Conservation (phyloP, 2,329 filamentous ascomycete genomes). For the Colletotrichum gloeosporioides region DNA sequence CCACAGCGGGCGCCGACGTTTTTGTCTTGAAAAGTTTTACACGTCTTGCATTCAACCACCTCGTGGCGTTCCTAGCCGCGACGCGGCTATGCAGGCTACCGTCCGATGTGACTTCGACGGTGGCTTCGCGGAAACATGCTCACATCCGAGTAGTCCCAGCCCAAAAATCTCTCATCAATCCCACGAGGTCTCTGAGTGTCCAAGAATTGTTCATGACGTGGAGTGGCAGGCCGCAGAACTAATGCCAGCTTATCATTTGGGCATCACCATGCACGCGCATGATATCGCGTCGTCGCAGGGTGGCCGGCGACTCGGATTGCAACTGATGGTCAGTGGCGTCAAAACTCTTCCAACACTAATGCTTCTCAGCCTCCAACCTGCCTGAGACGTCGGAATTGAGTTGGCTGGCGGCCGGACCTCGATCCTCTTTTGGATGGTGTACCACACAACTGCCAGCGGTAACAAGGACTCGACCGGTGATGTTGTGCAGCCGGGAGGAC, state of each 20-base stretch:
- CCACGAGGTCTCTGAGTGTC: not conserved
- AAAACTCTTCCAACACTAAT: not conserved
- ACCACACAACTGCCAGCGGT: not conserved
- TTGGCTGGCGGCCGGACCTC: constrained; percentile 6
- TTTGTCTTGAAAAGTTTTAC: not conserved
- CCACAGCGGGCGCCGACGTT: not conserved
- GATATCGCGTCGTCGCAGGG: not conserved
- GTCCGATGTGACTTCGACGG: not conserved
- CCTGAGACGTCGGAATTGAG: constrained; percentile 6
- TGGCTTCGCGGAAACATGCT: not conserved
- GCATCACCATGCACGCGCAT: not conserved
- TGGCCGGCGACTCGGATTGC: not conserved
- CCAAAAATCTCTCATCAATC: not conserved
- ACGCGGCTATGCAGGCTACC: not conserved
- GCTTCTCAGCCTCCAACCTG: not conserved
- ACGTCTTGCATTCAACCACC: not conserved
- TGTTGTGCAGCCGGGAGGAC: not conserved
- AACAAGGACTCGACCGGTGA: not conserved
- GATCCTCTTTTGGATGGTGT: constrained; percentile 13
- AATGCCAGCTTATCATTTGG: not conserved
- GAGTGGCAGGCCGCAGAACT: not conserved
- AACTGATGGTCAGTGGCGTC: not conserved
- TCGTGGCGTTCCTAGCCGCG: not conserved
- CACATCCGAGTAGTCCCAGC: not conserved
- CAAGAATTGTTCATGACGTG: not conserved